Base-by-base conservation (phyloP, 768 basidiomycete species). In the Clavaria fumosa region DNA sequence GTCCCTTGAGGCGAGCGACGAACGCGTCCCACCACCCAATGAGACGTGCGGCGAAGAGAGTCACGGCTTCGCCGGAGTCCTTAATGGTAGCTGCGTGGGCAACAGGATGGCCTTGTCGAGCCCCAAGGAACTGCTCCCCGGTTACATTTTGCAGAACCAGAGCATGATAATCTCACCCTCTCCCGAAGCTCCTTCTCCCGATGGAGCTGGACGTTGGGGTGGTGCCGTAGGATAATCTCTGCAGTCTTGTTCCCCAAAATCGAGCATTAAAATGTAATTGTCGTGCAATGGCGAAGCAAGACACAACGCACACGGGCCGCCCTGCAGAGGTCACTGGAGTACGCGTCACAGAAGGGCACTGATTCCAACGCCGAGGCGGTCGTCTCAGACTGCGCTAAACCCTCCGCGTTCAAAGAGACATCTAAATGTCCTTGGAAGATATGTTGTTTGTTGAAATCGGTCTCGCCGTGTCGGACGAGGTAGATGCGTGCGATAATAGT, bases 351-450 rank as follows among this genome's bases (percentile, higher is more conserved):
- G 45, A 90, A 80, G 5, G 56, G 57, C 12, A 78, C 55, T 23
- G 58, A 50, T 48, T 63, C 64, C 43, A 86, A 55, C 28, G 63
- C 67, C 42, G 64, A 55, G 1, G 69, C 78, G 2, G 74, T 67
- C 38, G 63, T 54, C 39, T 50, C 48, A 15, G 78, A 78, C 53
- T 88, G 82, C 37, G 58, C 57, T 33, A 63, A 38, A 10, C 84
- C 84, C 3, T 53, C 56, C 11, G 62, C 67, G 46, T 85, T 85
- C 49, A 88, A 62, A 27, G 53, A 44, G 5, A 75, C 75, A 55
- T 88, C 78, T 39, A 71, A 47, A 6, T 88, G 84, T 27, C 84
- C 84, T 60, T 88, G 83, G 31, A 82, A 67, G 40, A 79, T 70
- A 18, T 62, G 60, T 4, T 58, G 54, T 37, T 62, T 56, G 54